Percentiles rank a stretch among this genome's conserved stretches.
phyloP scores from a whole-genome alignment of 2,329 filamentous ascomycete species.

The Penicillium sp. region DNA sequence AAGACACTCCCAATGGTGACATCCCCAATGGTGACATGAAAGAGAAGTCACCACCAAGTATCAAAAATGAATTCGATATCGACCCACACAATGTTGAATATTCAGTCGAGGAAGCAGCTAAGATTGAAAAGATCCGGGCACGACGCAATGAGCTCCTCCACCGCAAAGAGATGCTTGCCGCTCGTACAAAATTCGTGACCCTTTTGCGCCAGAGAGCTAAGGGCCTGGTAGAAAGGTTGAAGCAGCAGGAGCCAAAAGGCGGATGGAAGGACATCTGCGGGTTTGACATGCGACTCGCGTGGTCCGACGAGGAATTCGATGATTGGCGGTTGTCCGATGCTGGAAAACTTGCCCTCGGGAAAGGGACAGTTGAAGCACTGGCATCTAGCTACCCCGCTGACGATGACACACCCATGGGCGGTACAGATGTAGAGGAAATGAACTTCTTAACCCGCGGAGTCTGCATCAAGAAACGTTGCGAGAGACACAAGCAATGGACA shows the following conservation, averaged over 20 bases:
- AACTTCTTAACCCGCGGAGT: conserved; percentile 42
- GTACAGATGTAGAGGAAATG: conserved; percentile 30
- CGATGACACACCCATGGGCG: conserved; percentile 39
- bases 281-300: conserved; percentile 48
- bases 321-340: conserved; percentile 44
- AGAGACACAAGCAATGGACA: conserved; percentile 50
- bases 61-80: conserved; percentile 32
- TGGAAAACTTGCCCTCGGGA: conserved; percentile 41
- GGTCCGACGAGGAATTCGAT: conserved; percentile 51
- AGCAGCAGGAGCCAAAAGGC: conserved; percentile 46
- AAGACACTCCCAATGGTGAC: conserved; percentile 10
- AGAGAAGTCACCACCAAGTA: conserved; percentile 18
- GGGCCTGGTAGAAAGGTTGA: conserved; percentile 44
- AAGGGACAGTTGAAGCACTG: conserved; percentile 37
- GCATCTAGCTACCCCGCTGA: conserved; percentile 29
- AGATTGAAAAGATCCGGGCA: conserved; percentile 39
- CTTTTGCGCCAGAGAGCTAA: conserved; percentile 45
- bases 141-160: conserved; percentile 36
- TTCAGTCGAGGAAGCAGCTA: conserved; percentile 39
- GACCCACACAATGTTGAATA: conserved; percentile 33
- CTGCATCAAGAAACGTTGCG: conserved; percentile 50
- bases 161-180: conserved; percentile 42
- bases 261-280: conserved; percentile 52
- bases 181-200: conserved; percentile 44
- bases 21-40: conserved; percentile 9